Conservation (phyloP, 306 rosid species). For the Rosa multiflora region DNA sequence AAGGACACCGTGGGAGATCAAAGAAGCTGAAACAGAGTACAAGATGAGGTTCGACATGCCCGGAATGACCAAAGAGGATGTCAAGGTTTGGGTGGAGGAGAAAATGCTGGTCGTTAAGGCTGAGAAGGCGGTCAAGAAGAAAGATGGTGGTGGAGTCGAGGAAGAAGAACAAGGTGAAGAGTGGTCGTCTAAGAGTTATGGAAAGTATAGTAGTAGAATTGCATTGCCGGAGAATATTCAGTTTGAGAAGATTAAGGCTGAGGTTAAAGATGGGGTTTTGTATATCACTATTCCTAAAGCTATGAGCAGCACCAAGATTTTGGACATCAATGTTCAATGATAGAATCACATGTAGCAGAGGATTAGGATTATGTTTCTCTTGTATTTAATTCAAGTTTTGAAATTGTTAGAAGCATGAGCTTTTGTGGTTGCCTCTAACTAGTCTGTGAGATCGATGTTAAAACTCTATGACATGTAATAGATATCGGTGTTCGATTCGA, state of each 20-base stretch:
- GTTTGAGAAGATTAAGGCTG: slow-evolving; percentile 72
- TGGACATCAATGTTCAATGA: slow-evolving; percentile 59
- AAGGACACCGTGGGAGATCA: slow-evolving; percentile 86
- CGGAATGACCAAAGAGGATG: slow-evolving; percentile 79
- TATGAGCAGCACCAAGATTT: slow-evolving; percentile 21
- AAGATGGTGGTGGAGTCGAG: slow-evolving; percentile 5
- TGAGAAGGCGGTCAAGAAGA: slow-evolving; percentile 42
- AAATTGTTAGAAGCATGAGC: no score
- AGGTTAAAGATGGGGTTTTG: slow-evolving; percentile 83
- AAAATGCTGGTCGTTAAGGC: slow-evolving; percentile 80
- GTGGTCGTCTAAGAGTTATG: slow-evolving; percentile 79
- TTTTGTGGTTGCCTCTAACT: no score
- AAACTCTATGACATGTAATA: no score
- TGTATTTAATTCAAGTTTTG: background rate
- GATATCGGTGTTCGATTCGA: no score
- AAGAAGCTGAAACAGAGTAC: slow-evolving; percentile 64
- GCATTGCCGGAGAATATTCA: slow-evolving; percentile 70
- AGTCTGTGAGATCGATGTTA: no score
- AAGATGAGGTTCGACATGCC: slow-evolving; percentile 95
- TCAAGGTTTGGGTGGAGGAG: slow-evolving; percentile 83
- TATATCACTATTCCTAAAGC: slow-evolving; percentile 70
- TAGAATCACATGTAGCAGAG: background rate
- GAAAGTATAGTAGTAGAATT: slow-evolving; percentile 64
- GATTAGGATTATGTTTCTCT: background rate
- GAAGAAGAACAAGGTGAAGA: slow-evolving; percentile 29